Evolutionary conservation across 1,139 yeast species (phyloP).

Genomic region (Pichia sp.): DNA sequence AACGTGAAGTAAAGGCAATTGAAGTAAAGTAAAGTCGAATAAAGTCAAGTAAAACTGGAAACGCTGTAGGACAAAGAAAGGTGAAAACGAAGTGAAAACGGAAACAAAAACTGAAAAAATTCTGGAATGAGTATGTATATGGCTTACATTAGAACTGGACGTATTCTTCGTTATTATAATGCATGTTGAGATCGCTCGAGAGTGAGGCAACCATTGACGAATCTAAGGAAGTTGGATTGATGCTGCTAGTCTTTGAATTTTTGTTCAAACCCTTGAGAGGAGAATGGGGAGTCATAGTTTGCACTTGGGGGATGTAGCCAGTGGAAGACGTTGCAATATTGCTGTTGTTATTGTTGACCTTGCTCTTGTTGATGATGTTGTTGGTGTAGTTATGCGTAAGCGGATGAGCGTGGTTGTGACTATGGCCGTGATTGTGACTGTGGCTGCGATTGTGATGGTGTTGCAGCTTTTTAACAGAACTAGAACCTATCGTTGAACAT

Average conservation of each 20-base stretch:
- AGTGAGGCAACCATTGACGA: constrained; percentile 4
- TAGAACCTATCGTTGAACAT: constrained; percentile 8
- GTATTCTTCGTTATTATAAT: constrained; percentile 9
- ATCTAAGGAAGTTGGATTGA: constrained; percentile 1
- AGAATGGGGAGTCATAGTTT: constrained; percentile 4
- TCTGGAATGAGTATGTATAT: no score
- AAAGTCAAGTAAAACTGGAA: background rate
- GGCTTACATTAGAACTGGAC: constrained; percentile 1
- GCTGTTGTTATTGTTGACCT: background rate
- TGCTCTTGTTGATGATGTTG: background rate
- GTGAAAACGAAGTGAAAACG: background rate
- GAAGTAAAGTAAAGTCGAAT: background rate
- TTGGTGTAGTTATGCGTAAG: background rate
- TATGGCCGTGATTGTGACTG: constrained; percentile 1
- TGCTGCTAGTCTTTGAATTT: background rate
- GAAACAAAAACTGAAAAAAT: background rate
- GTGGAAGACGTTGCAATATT: background rate
- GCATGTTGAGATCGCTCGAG: constrained; percentile 8
- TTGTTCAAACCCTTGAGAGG: constrained; percentile 1
- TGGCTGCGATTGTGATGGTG: constrained; percentile 11
- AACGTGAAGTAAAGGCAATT: background rate
- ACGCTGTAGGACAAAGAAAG: background rate
- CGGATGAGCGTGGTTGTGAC: background rate
- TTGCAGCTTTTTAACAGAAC: constrained; percentile 12
- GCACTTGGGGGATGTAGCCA: background rate